Conservation (phyloP, 2,329 filamentous ascomycete species). For the Arthrobotrys sphaeroides region DNA sequence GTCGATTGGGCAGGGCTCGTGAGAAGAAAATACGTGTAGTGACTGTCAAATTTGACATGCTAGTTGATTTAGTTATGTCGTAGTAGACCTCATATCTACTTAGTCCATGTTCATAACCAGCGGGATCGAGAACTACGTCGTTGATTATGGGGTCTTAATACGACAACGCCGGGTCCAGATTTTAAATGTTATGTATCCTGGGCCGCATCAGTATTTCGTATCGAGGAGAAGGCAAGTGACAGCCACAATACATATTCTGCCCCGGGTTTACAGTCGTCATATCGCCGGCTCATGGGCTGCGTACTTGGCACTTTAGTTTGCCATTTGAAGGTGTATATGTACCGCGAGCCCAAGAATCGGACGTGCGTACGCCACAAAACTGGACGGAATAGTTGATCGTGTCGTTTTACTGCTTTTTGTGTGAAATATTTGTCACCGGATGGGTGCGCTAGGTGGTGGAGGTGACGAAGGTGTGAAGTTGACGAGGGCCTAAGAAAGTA, state of each 20-base stretch:
- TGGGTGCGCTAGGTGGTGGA: not conserved
- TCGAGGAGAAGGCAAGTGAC: not conserved
- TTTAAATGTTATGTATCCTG: not conserved
- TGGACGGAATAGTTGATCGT: not conserved
- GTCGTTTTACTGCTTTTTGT: not conserved
- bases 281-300: too few species aligned
- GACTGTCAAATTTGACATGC: not conserved
- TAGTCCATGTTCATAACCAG: not conserved
- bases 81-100: not conserved
- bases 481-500: not conserved
- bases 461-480: not conserved
- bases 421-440: not conserved
- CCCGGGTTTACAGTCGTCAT: too few species aligned
- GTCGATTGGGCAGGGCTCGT: not conserved
- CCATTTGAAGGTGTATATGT: slow-evolving; percentile 1
- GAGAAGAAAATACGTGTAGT: not conserved
- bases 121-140: too few species aligned
- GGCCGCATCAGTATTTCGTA: not conserved
- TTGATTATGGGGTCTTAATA: not conserved
- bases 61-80: not conserved
- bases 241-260: too few species aligned
- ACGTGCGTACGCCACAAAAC: not conserved
- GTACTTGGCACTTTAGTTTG: too few species aligned
- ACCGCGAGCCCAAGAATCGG: not conserved
- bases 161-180: not conserved